Conservation (phyloP, 2,329 filamentous ascomycete genomes). For the Ceratocystiopsis minuta region DNA sequence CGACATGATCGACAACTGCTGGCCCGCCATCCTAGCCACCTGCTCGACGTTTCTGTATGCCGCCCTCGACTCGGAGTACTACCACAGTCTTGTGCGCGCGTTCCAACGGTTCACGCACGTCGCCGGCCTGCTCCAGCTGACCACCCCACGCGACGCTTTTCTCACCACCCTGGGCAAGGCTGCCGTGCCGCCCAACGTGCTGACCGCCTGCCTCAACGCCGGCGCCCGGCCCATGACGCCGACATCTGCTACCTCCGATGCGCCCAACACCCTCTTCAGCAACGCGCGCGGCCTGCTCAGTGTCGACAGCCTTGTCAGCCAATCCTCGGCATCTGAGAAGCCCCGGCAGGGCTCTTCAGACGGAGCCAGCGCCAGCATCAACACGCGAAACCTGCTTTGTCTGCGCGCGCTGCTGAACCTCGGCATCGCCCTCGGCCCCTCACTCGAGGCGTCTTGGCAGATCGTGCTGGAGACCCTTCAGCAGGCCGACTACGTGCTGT, state of each 20-base stretch:
- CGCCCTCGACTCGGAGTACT: constrained; percentile 81
- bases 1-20: constrained; percentile 73
- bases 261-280: constrained; percentile 40
- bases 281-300: constrained; percentile 58
- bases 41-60: constrained; percentile 93
- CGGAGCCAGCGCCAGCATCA: constrained; percentile 38
- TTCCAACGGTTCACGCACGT: constrained; percentile 95
- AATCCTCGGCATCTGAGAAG: constrained; percentile 38
- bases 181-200: constrained; percentile 67
- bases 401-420: constrained; percentile 83
- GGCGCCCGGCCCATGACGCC: constrained; percentile 25
- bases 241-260: constrained; percentile 27
- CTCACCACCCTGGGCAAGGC: constrained; percentile 86
- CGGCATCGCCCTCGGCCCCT: constrained; percentile 84
- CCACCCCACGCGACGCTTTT: constrained; percentile 82
- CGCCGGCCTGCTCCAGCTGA: constrained; percentile 67
- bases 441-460: constrained; percentile 66
- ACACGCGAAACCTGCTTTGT: constrained; percentile 78
- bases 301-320: constrained; percentile 50
- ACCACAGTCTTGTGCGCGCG: constrained; percentile 75
- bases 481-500: constrained; percentile 77
- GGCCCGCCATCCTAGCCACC: constrained; percentile 86
- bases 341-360: constrained; percentile 43
- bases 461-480: constrained; percentile 86
- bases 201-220: constrained; percentile 39